phyloP scores from a whole-genome alignment of 768 basidiomycete genomes.

The Rhizopogon roseolus region DNA sequence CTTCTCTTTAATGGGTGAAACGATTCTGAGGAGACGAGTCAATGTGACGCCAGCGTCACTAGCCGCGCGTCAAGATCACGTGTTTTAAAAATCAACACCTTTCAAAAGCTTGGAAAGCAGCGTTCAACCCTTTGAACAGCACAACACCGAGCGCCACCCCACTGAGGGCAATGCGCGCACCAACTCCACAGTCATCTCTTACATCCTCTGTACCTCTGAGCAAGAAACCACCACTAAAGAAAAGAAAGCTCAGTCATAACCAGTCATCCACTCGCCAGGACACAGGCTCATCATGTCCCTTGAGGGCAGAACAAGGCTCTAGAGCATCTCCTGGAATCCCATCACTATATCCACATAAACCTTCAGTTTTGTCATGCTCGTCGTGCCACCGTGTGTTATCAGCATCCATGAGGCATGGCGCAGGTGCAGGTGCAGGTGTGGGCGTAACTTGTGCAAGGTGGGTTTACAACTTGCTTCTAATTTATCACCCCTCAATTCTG shows the following conservation, averaged over 20 bases:
- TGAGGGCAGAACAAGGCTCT: slow-evolving; percentile 9
- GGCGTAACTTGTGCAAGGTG: slow-evolving; percentile 17
- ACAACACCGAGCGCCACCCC: background rate
- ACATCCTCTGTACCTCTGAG: slow-evolving; percentile 4
- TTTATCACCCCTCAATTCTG: background rate
- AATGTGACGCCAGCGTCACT: too few relatives aligned
- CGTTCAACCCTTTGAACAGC: background rate
- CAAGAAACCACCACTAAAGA: slow-evolving; percentile 18
- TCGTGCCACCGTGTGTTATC: slow-evolving; percentile 25
- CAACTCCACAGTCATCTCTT: slow-evolving; percentile 9
- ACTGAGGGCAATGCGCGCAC: slow-evolving; percentile 11
- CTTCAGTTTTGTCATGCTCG: slow-evolving; percentile 20
- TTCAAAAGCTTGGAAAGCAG: background rate
- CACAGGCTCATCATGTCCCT: background rate
- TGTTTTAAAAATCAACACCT: slow-evolving; percentile 20
- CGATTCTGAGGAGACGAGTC: too few relatives aligned
- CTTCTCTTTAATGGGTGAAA: too few relatives aligned
- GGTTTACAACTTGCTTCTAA: background rate
- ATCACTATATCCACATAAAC: slow-evolving; percentile 8
- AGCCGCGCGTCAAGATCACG: slow-evolving; percentile 21
- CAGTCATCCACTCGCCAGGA: slow-evolving; percentile 3
- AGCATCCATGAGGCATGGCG: slow-evolving; percentile 11
- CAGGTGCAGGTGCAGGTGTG: slow-evolving; percentile 1
- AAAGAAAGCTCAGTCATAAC: slow-evolving; percentile 15
- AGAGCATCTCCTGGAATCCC: slow-evolving; percentile 8